Evolutionary conservation across 2,329 filamentous ascomycete species (phyloP).

Genomic region (Fusarium sulawesiense): DNA sequence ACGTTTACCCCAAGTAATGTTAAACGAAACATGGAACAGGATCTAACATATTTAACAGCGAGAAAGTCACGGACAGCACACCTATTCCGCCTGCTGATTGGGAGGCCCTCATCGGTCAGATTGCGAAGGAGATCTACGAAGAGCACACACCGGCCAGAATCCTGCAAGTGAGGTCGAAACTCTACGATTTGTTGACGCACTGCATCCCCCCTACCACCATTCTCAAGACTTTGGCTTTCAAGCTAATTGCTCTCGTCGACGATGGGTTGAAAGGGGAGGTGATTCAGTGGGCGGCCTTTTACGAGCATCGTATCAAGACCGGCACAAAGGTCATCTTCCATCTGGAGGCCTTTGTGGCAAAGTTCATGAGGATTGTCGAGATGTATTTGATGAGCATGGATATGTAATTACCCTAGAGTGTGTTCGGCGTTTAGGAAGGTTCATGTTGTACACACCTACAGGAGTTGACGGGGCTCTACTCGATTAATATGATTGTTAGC

Average conservation of each 20-base stretch:
- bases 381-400: constrained; percentile 93
- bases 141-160: constrained; percentile 93
- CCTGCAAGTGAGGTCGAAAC: constrained; percentile 86
- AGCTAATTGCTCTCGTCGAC: constrained; percentile 87
- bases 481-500: neutral
- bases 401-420: constrained; percentile 55
- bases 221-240: constrained; percentile 94
- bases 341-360: constrained; percentile 96
- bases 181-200: constrained; percentile 97
- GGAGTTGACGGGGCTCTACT: constrained; percentile 20
- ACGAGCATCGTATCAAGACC: constrained; percentile 92
- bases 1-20: constrained; percentile 50
- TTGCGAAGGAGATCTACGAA: constrained; percentile 92
- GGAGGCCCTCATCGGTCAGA: constrained; percentile 89
- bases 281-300: constrained; percentile 96
- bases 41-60: constrained; percentile 66
- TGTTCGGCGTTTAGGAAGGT: constrained; percentile 43
- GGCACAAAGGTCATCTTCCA: constrained; percentile 98
- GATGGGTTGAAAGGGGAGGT: constrained; percentile 91
- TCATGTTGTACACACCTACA: constrained; percentile 23
- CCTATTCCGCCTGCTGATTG: constrained; percentile 95
- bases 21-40: neutral
- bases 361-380: constrained; percentile 97
- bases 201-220: constrained; percentile 97
- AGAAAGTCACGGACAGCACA: constrained; percentile 88